Evolutionary conservation across 1,284 basidiomycete genomes (phyloP).

Genomic region (Chalciporus sp.): DNA sequence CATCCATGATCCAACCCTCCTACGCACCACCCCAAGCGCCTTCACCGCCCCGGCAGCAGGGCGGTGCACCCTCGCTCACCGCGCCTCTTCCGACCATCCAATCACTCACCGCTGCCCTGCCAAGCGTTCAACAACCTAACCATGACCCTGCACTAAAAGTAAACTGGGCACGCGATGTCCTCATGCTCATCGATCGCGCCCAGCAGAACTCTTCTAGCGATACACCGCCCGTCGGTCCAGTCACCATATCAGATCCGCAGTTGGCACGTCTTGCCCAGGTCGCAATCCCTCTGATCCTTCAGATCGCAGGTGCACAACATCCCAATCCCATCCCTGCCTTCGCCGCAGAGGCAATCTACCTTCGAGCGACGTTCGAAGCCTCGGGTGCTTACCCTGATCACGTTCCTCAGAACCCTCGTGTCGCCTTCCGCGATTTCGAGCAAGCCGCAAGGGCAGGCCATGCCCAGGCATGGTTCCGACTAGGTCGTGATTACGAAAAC

Average conservation of each 20-base stretch:
- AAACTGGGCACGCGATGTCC: conserved; percentile 78
- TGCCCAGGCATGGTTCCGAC: conserved; percentile 81
- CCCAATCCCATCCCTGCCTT: conserved; percentile 44
- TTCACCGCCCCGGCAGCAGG: conserved; percentile 29
- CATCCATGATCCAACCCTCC: conserved; percentile 19
- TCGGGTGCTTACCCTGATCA: conserved; percentile 68
- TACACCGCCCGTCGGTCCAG: conserved; percentile 49
- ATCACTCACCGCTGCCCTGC: conserved; percentile 50
- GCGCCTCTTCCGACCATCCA: conserved; percentile 64
- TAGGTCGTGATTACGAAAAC: conserved; percentile 90
- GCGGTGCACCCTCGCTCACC: conserved; percentile 54
- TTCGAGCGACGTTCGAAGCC: conserved; percentile 71
- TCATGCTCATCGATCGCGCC: conserved; percentile 75
- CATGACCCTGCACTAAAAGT: conserved; percentile 64
- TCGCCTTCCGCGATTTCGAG: conserved; percentile 90
- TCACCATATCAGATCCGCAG: conserved; percentile 61
- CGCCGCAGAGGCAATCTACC: conserved; percentile 74
- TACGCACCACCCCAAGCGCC: conserved; percentile 30
- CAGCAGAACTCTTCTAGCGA: conserved; percentile 45
- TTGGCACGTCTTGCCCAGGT: conserved; percentile 64
- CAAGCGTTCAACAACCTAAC: conserved; percentile 48
- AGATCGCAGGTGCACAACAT: conserved; percentile 45
- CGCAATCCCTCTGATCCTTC: conserved; percentile 66
- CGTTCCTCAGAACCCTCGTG: conserved; percentile 67
- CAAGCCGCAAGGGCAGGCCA: conserved; percentile 74